Evolutionary conservation across 139 green algal species (phyloP).

Genomic region (Chlamydomonas eustigma): DNA sequence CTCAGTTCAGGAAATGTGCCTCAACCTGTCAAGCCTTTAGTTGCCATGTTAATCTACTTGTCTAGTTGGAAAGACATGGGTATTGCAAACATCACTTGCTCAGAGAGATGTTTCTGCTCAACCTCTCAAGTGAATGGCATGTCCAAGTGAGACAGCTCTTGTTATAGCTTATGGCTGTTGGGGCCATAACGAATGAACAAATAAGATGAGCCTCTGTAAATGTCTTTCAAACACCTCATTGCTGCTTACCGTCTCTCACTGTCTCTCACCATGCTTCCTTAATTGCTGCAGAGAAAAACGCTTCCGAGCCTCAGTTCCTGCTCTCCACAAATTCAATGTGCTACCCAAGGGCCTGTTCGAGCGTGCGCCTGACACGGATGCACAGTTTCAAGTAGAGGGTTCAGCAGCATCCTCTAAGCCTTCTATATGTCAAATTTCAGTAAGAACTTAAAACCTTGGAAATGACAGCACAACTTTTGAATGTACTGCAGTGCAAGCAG

Average conservation of each 20-base stretch:
- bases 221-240: not conserved
- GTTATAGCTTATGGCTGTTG: no score
- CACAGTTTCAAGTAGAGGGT: not conserved
- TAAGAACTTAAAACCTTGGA: not conserved
- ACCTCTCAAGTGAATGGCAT: not conserved
- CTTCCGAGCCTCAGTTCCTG: not conserved
- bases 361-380: not conserved
- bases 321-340: conserved; percentile 1
- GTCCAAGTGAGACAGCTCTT: conserved; percentile 3
- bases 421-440: not conserved
- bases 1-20: not conserved
- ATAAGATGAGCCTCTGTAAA: no score
- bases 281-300: not conserved
- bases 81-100: not conserved
- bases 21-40: not conserved
- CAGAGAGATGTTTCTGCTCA: not conserved
- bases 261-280: no score
- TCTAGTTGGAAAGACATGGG: conserved; percentile 13
- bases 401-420: not conserved
- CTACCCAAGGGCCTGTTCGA: not conserved
- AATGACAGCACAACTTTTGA: not conserved
- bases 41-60: not conserved
- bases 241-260: no score
- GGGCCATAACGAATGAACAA: no score
- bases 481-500: not conserved